These are phyloP conservation scores for Colletotrichum sansevieriae DNA, from an alignment of 2,329 filamentous ascomycete genomes.

Conservation along the genomic window DNA sequence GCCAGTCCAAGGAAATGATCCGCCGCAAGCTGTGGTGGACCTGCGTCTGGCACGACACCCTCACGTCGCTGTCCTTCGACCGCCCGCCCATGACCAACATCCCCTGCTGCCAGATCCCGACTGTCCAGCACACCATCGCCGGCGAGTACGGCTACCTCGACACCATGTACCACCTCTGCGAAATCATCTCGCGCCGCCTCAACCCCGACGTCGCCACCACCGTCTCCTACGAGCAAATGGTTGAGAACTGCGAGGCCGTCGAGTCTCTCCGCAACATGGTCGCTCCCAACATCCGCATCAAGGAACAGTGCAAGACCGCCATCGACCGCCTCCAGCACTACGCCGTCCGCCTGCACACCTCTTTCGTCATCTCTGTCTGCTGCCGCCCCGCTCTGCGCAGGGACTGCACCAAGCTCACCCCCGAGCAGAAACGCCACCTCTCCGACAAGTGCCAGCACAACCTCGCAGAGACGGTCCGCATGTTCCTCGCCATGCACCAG, in stretches of 20 bases:
- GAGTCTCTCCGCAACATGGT: slow-evolving; percentile 65
- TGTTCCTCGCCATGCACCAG: slow-evolving; percentile 78
- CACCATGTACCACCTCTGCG: slow-evolving; percentile 74
- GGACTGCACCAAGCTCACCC: slow-evolving; percentile 63
- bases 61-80: slow-evolving; percentile 76
- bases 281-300: slow-evolving; percentile 66
- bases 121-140: slow-evolving; percentile 55
- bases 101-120: slow-evolving; percentile 66
- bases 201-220: slow-evolving; percentile 66
- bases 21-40: slow-evolving; percentile 73
- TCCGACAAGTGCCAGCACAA: slow-evolving; percentile 72
- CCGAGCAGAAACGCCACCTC: slow-evolving; percentile 66
- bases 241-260: slow-evolving; percentile 68
- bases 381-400: slow-evolving; percentile 73
- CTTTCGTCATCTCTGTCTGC: slow-evolving; percentile 74
- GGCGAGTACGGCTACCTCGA: slow-evolving; percentile 71
- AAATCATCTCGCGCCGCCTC: slow-evolving; percentile 69
- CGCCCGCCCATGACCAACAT: slow-evolving; percentile 74
- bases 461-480: slow-evolving; percentile 74
- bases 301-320: slow-evolving; percentile 73
- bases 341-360: slow-evolving; percentile 73
- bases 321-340: slow-evolving; percentile 74
- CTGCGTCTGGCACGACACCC: slow-evolving; percentile 75
- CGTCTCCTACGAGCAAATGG: slow-evolving; percentile 67
- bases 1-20: slow-evolving; percentile 66